Conservation (phyloP, 106 monocot genomes). For the Platanthera zijinensis region DNA sequence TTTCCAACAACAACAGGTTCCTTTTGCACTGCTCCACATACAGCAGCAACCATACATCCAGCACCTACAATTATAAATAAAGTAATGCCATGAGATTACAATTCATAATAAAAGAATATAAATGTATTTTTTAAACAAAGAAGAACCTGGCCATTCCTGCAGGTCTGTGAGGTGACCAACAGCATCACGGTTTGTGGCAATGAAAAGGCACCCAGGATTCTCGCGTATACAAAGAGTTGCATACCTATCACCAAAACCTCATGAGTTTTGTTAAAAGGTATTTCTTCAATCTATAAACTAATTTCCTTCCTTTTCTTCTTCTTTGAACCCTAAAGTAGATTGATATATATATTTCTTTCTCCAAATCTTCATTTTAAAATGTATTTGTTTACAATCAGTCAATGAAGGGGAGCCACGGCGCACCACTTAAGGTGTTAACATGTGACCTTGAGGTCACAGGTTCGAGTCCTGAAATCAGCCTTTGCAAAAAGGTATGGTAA, state of each 20-base stretch:
- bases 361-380: background rate
- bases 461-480: too few relatives aligned
- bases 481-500: too few relatives aligned
- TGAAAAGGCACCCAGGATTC: slow-evolving; percentile 87
- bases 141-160: slow-evolving; percentile 90
- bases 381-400: too few relatives aligned
- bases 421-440: too few relatives aligned
- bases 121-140: background rate
- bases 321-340: background rate
- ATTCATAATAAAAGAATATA: background rate
- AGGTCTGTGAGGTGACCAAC: slow-evolving; percentile 60
- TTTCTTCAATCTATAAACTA: too few relatives aligned
- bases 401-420: background rate
- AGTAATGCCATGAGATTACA: background rate
- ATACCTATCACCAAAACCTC: slow-evolving; percentile 38
- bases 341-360: too few relatives aligned
- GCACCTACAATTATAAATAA: slow-evolving; percentile 40
- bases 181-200: slow-evolving; percentile 90
- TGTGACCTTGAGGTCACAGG: too few relatives aligned
- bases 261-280: background rate
- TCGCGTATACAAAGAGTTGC: slow-evolving; percentile 83
- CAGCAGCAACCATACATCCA: slow-evolving; percentile 83
- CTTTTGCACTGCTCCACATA: slow-evolving; percentile 68
- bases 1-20: slow-evolving; percentile 89
- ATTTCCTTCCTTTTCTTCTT: background rate